Evolutionary conservation across 441 rosid genomes (phyloP).

Genomic region (Hura crepitans): DNA sequence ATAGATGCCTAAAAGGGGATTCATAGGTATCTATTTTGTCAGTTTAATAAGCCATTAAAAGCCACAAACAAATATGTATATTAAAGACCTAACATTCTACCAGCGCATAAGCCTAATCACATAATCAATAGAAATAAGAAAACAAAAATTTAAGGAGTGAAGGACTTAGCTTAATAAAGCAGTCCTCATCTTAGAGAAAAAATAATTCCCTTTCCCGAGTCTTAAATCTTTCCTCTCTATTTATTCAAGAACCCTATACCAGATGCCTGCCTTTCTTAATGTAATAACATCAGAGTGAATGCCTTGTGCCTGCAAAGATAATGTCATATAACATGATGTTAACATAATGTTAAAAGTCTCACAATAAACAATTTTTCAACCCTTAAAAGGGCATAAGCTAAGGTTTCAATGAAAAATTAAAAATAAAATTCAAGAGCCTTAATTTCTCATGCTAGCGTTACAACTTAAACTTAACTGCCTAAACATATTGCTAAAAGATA

Average conservation of each 20-base stretch:
- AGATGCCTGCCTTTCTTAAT: slow-evolving; percentile 69
- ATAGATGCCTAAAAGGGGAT: too few species aligned
- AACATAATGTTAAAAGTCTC: slow-evolving; percentile 13
- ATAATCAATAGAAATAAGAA: too few species aligned
- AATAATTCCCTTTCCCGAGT: slow-evolving; percentile 99
- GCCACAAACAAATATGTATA: too few species aligned
- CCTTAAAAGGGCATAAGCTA: not conserved
- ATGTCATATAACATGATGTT: not conserved
- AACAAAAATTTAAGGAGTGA: too few species aligned
- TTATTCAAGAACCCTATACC: slow-evolving; percentile 78
- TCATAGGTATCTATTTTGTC: too few species aligned
- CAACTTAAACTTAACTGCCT: not conserved
- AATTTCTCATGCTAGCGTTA: not conserved
- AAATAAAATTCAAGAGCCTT: not conserved
- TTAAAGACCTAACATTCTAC: too few species aligned
- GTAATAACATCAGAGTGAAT: slow-evolving; percentile 72
- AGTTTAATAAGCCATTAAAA: too few species aligned
- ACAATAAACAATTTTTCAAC: not conserved
- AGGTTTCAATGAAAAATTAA: not conserved
- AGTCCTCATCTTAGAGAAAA: too few species aligned
- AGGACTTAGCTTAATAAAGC: too few species aligned
- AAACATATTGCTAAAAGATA: not conserved
- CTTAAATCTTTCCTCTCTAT: slow-evolving; percentile 75
- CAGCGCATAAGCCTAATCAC: too few species aligned
- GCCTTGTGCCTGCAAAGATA: slow-evolving; percentile 68